phyloP scores from a whole-genome alignment of 176 grass and related monocot genomes.

The Avena atlantica region DNA sequence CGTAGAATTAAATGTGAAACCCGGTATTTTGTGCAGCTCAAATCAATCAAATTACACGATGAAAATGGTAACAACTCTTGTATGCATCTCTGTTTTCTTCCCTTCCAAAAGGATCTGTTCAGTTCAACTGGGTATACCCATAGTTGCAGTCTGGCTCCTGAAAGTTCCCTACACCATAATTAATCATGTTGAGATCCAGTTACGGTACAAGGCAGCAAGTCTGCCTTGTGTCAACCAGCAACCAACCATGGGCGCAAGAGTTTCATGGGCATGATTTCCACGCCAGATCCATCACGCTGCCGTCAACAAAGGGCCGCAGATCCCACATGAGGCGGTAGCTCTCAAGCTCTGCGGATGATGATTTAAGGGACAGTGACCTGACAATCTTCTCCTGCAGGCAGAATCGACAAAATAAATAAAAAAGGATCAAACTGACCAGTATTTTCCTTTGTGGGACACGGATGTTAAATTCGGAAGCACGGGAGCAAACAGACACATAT shows the following conservation, averaged over 20 bases:
- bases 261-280: constrained; percentile 52
- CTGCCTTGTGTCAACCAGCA: background rate
- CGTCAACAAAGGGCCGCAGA: constrained; percentile 61
- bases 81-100: no score
- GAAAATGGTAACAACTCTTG: no score
- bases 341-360: constrained; percentile 56
- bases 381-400: constrained; percentile 71
- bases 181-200: no score
- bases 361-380: constrained; percentile 50
- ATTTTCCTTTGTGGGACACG: background rate
- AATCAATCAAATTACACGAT: no score
- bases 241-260: background rate
- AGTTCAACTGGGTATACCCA: no score
- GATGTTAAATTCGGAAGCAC: background rate
- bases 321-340: constrained; percentile 80
- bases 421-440: background rate
- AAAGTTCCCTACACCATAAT: no score
- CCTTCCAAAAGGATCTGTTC: no score
- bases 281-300: constrained; percentile 45
- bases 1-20: no score
- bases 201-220: no score
- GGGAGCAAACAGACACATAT: background rate
- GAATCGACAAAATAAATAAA: background rate
- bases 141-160: no score
- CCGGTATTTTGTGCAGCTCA: no score